phyloP scores from a whole-genome alignment of 352 stramenopile species.

The Phytopythium aichiense region DNA sequence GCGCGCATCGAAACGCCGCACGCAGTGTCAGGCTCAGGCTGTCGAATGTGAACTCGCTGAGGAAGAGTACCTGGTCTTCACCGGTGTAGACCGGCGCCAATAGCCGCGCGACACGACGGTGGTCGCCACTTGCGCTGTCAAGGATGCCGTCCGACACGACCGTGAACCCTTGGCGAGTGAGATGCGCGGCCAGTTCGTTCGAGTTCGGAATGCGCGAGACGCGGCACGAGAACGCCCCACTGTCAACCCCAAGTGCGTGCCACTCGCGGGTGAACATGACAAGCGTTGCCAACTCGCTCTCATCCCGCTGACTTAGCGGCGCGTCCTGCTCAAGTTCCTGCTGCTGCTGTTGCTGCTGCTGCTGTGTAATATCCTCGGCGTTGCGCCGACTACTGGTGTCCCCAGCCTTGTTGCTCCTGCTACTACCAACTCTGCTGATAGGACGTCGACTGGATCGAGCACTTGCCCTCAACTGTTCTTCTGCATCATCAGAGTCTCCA shows the following conservation, averaged over 20 bases:
- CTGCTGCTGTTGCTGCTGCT: not conserved
- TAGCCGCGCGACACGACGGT: constrained; percentile 42
- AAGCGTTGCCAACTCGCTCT: not conserved
- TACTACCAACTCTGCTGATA: not conserved
- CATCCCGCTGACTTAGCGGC: constrained; percentile 3
- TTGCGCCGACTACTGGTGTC: not conserved
- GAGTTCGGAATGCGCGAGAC: constrained; percentile 45
- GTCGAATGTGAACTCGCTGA: constrained; percentile 70
- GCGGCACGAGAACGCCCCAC: constrained; percentile 59
- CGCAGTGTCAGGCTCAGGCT: constrained; percentile 60
- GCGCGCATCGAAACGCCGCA: constrained; percentile 55
- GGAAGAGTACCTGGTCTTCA: constrained; percentile 31
- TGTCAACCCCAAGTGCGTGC: constrained; percentile 35
- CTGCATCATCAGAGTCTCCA: not conserved
- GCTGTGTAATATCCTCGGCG: not conserved
- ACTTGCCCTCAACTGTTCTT: constrained; percentile 5
- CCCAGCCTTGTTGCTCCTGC: not conserved
- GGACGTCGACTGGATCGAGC: not conserved
- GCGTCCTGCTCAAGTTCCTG: constrained; percentile 10
- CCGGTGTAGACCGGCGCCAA: constrained; percentile 38
- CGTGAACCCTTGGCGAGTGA: constrained; percentile 44
- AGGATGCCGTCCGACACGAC: constrained; percentile 43
- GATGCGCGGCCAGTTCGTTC: constrained; percentile 35
- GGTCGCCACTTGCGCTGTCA: constrained; percentile 12
- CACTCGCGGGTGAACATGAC: constrained; percentile 46